phyloP scores from a whole-genome alignment of 2,329 filamentous ascomycete species.

The Penicillium sp. region DNA sequence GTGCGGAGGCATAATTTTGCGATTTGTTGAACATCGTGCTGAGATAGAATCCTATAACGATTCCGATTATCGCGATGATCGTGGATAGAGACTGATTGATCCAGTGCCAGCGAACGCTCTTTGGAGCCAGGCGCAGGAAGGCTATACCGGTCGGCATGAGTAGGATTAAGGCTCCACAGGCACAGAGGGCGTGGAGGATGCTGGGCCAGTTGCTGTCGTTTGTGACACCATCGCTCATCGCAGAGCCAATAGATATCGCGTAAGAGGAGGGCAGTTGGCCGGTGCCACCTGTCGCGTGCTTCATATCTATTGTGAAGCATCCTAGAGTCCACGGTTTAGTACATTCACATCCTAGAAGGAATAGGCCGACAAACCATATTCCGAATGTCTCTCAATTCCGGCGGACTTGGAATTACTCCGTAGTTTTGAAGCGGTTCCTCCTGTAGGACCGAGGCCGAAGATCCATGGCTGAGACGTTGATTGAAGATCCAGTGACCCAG shows the following conservation, averaged over 20 bases:
- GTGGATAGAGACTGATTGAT: constrained; percentile 37
- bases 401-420: constrained; percentile 17
- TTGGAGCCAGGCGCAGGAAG: constrained; percentile 17
- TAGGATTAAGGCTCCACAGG: constrained; percentile 17
- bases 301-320: constrained; percentile 17
- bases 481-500: constrained; percentile 14
- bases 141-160: constrained; percentile 18
- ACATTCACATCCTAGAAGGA: background rate
- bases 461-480: constrained; percentile 18
- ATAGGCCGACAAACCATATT: constrained; percentile 12
- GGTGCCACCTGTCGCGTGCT: constrained; percentile 17
- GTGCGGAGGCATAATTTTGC: constrained; percentile 40
- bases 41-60: constrained; percentile 41
- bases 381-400: constrained; percentile 18
- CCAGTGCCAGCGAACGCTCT: constrained; percentile 34
- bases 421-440: constrained; percentile 3
- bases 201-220: constrained; percentile 19
- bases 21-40: constrained; percentile 34
- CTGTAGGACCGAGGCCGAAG: constrained; percentile 16
- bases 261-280: constrained; percentile 11
- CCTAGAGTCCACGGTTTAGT: constrained; percentile 3
- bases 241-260: constrained; percentile 9
- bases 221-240: constrained; percentile 1
- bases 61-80: constrained; percentile 35
- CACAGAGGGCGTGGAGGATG: constrained; percentile 16